Percentiles rank a stretch among this genome's conserved stretches.
Evolutionary conservation across 2,329 filamentous ascomycete species (phyloP).

Genomic region (Cryphonectria radicalis): DNA sequence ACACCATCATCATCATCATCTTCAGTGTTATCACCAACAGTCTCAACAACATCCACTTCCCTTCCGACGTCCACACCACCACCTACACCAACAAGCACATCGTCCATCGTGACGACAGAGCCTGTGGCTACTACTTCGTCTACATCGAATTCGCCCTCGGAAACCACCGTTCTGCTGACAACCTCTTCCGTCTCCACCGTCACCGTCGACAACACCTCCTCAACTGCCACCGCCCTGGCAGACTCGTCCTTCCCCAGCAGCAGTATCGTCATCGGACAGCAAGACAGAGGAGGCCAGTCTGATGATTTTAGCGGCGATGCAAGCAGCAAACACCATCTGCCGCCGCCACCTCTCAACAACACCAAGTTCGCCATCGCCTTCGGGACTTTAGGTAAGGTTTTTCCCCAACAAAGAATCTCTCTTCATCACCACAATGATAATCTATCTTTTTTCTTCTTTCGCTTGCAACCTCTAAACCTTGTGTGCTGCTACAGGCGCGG

Average conservation of each 20-base stretch:
- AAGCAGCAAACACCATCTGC: neutral
- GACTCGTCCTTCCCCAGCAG: neutral
- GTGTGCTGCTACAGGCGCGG: neutral
- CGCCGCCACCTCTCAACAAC: neutral
- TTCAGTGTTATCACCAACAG: neutral
- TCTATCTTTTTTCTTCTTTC: too few species aligned
- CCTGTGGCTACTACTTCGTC: neutral
- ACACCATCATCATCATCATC: neutral
- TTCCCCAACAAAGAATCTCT: too few species aligned
- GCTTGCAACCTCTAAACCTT: too few species aligned
- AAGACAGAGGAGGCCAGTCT: constrained; percentile 4
- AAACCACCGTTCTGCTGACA: constrained; percentile 2
- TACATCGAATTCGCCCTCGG: neutral
- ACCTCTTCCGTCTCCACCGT: constrained; percentile 10
- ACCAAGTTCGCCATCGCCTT: constrained; percentile 27
- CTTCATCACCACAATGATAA: too few species aligned
- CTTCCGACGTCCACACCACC: neutral
- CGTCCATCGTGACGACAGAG: neutral
- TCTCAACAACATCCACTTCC: neutral
- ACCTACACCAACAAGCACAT: neutral
- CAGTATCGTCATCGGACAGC: constrained; percentile 7
- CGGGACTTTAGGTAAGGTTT: constrained; percentile 20
- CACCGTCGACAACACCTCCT: neutral
- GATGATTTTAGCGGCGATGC: neutral
- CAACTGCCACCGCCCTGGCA: neutral